Base-by-base conservation (phyloP, 257 asterid species). In the Solanum raphanifolium region DNA sequence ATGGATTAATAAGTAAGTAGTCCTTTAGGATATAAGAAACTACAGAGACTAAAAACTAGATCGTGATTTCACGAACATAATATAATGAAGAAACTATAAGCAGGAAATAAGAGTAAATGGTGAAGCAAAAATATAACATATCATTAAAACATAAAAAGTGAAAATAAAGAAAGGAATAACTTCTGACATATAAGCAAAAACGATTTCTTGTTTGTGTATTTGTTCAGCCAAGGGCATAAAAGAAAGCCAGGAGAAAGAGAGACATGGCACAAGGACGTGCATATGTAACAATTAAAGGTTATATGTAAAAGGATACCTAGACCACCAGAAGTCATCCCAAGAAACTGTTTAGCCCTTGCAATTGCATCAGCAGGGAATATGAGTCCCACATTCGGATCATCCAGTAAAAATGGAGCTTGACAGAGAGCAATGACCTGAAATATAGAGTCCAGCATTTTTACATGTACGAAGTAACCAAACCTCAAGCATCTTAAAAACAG, bases 341-440 rank as follows among this genome's bases (percentile, higher is more conserved):
- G 95, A 87, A 94, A 96, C 88, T 97, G 98, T 91, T 95, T 97
- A 21, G 99, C 99, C 91, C 90, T 95, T 75, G 97, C 98, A 91
- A 97, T 96, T 29, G 99, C 98, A 94, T 97, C 99, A 7, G 99
- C 97, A 16, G 99, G 99, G 93, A 97, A 97, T 21, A 97, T 3
- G 71, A 95, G 95, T 60, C 96, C 99, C 18, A 96, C 99, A 86
- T 96, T 97, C 20, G 99, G 99, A 91, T 97, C 99, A 87, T 97
- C 99, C 89, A 97, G 93, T 86, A 97, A 87, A 90, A 94, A 97
- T 15, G 99, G 99, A 91, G 99, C 99, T 95, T 97, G 99, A 93
- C 99, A 97, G 87, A 97, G 99, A 65, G 99, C 99, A 91, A 96
- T 86, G 81, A 97, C 99, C 99, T 97, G 92, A 55, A 21, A 43